A percentile compares a stretch with the other conserved stretches of the same genome.
Evolutionary conservation across 805 yeast species (phyloP).

Genomic region (Yarrowia osloensis): DNA sequence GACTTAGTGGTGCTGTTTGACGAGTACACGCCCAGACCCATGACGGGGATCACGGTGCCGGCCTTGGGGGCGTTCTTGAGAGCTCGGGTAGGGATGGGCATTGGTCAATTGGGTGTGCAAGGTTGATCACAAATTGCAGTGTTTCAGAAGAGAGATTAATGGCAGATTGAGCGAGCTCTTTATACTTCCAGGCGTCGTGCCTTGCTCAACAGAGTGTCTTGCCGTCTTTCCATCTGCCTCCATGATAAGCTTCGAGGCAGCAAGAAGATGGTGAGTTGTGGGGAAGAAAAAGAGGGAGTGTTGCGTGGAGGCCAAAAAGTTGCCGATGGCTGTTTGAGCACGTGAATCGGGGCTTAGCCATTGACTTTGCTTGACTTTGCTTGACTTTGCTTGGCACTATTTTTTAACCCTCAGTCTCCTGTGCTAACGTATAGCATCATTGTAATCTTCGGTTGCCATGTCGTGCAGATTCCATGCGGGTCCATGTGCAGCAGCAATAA

Average conservation of each 20-base stretch:
- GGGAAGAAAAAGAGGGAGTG: too few species aligned
- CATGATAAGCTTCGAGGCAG: slow-evolving; percentile 10
- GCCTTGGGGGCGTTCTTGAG: slow-evolving; percentile 20
- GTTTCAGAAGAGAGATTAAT: neutral
- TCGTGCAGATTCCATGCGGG: neutral
- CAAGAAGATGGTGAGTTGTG: neutral
- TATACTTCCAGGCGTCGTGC: neutral
- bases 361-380: neutral
- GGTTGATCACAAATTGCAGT: neutral
- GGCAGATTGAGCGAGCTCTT: neutral
- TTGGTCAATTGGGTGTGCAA: neutral
- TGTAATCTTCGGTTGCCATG: slow-evolving; percentile 6
- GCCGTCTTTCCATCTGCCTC: slow-evolving; percentile 7
- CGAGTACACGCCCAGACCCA: slow-evolving; percentile 68
- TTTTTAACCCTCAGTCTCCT: neutral
- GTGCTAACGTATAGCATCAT: neutral
- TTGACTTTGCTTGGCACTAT: neutral
- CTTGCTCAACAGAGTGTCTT: neutral
- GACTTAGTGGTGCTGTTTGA: slow-evolving; percentile 53
- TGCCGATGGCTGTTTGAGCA: too few species aligned
- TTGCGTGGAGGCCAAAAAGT: too few species aligned
- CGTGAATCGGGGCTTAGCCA: neutral
- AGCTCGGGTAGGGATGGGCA: slow-evolving; percentile 11
- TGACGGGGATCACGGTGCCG: slow-evolving; percentile 62
- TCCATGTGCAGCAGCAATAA: slow-evolving; percentile 4